A percentile compares a stretch with the other conserved stretches of the same genome.
Conservation (phyloP, 2,329 filamentous ascomycete genomes). For the Trichoderma semiorbis region DNA sequence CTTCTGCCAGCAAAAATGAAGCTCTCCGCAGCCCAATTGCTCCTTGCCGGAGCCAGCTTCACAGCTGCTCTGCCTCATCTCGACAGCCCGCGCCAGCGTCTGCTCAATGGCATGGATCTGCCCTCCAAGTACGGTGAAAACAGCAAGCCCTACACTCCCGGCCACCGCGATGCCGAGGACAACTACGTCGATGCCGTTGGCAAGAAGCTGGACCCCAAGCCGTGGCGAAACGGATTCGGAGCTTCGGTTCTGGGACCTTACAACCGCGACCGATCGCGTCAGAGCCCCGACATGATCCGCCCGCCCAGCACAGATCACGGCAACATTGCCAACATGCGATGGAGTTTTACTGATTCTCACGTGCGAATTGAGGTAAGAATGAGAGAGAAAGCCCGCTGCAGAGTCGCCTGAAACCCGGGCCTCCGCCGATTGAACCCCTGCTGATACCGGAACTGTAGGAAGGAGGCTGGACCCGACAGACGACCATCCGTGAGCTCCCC, state of each 20-base stretch:
- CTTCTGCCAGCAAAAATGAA: slow-evolving; percentile 25
- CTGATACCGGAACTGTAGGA: slow-evolving; percentile 44
- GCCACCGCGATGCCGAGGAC: slow-evolving; percentile 59
- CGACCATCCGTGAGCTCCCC: slow-evolving; percentile 62
- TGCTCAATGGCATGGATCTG: slow-evolving; percentile 48
- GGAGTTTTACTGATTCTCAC: slow-evolving; percentile 66
- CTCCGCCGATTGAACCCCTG: not conserved
- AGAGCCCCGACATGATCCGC: slow-evolving; percentile 68
- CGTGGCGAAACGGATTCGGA: slow-evolving; percentile 61
- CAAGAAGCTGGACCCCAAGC: slow-evolving; percentile 60
- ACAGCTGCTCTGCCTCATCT: slow-evolving; percentile 31
- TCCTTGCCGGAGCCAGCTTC: slow-evolving; percentile 27
- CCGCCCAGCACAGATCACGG: slow-evolving; percentile 72
- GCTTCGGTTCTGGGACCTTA: slow-evolving; percentile 66
- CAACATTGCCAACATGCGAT: slow-evolving; percentile 67
- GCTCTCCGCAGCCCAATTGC: slow-evolving; percentile 26
- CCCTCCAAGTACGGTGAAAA: slow-evolving; percentile 41
- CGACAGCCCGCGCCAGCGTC: slow-evolving; percentile 54
- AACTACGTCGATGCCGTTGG: slow-evolving; percentile 58
- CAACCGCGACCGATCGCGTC: slow-evolving; percentile 63
- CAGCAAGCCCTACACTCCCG: slow-evolving; percentile 56
- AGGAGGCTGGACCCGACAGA: slow-evolving; percentile 74
- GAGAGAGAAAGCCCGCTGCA: not conserved
- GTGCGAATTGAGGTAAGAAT: slow-evolving; percentile 57
- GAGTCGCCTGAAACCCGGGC: not conserved